Base-by-base conservation (phyloP, 2,329 filamentous ascomycete species). In the Ophiostoma himal-ulmi region DNA sequence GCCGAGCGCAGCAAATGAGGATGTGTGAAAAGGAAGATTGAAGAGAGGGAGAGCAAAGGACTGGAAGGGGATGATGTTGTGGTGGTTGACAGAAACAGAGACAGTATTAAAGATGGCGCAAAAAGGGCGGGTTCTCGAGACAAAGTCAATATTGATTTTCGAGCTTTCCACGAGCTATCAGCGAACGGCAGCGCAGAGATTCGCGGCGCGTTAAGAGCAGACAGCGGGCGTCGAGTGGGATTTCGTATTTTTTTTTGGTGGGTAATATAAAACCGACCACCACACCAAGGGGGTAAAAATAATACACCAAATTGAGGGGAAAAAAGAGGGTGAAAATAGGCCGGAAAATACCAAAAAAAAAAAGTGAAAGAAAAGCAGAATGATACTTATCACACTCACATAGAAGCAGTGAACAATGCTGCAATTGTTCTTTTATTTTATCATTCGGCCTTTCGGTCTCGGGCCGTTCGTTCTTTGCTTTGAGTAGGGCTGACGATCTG, bases 141-240 rank as follows among this genome's bases (percentile, higher is more conserved):
- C 34, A 71, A 71, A 71, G 70, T 71, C 70, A 71, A 71, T 71
- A 71, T 71, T 69, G 70, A 71, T 69, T 71, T 69, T 67, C 26
- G 68, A 71, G 70, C 70, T 71, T 37, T 39, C 39, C 57, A 57
- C 52, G 36, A 68, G 54, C 65, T 68, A 37, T 68, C 69, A 68
- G 44, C 62, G 54, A 62, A 64, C 30, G 22, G 11, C 17, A 13
- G 34, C 64, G 36, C 20, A 20, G 39, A 52, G 4, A 30, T 22
- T 60, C 62, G 62, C 36, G 37, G 26, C 62, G 54, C 67, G 67
- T 39, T 62, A 62, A 41, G 36, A 39, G 57, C 26, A 48, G 14
- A 48, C 36, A 48, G 57, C 48, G 67, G 67, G 41, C 30, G 67
- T 34, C 17, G 44, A 57, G 68, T 64, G 41, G 39, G 39, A 26